These are phyloP conservation scores for Comarum palustre DNA, from an alignment of 306 rosid species.

Conservation along the genomic window DNA sequence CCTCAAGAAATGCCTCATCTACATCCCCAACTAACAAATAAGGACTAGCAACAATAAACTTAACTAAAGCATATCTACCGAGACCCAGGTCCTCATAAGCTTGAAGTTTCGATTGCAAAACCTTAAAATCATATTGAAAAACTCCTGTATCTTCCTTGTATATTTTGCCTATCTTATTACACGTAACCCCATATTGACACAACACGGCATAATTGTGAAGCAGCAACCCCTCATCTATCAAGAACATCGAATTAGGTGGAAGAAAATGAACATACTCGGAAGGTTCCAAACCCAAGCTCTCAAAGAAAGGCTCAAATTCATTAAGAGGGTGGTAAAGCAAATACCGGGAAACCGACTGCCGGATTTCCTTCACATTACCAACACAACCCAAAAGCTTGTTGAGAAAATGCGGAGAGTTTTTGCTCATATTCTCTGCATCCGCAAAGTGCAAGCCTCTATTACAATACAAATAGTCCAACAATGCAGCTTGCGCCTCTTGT, in stretches of 20 bases:
- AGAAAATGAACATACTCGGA: slow-evolving; percentile 52
- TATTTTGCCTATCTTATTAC: slow-evolving; percentile 52
- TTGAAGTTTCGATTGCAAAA: slow-evolving; percentile 50
- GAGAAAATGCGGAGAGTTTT: slow-evolving; percentile 58
- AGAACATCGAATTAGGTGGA: slow-evolving; percentile 55
- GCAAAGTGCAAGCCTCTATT: slow-evolving; percentile 57
- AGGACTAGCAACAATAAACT: slow-evolving; percentile 50
- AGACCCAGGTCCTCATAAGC: slow-evolving; percentile 57
- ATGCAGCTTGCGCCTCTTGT: slow-evolving; percentile 63
- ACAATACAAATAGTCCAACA: slow-evolving; percentile 66
- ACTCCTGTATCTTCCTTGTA: slow-evolving; percentile 44
- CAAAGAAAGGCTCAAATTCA: slow-evolving; percentile 85
- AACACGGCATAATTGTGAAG: slow-evolving; percentile 55
- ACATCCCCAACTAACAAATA: slow-evolving; percentile 57
- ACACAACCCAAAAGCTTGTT: slow-evolving; percentile 41
- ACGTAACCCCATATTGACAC: slow-evolving; percentile 57
- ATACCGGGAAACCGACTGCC: slow-evolving; percentile 37
- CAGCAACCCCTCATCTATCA: slow-evolving; percentile 49
- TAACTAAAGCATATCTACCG: slow-evolving; percentile 21
- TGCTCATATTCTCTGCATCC: slow-evolving; percentile 81
- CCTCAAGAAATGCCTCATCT: slow-evolving; percentile 40
- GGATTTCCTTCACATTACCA: slow-evolving; percentile 22
- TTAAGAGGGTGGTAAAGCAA: slow-evolving; percentile 74
- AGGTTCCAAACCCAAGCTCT: slow-evolving; percentile 74
- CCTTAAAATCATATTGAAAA: slow-evolving; percentile 42